These are phyloP conservation scores for Purshia tridentata DNA, from an alignment of 306 rosid species.

Conservation along the genomic window DNA sequence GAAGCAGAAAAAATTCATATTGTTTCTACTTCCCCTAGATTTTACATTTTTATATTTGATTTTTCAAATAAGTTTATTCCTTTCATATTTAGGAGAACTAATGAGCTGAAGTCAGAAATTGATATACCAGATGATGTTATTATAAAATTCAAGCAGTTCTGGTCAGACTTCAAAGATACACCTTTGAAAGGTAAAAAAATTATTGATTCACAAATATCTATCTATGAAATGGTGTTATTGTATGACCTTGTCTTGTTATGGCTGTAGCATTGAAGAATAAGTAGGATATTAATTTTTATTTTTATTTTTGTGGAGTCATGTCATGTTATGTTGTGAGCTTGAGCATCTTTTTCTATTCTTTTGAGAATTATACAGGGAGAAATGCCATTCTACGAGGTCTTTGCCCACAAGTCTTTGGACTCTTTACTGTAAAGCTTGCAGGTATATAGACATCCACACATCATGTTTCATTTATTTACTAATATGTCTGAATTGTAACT, in stretches of 20 bases:
- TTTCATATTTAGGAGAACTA: constrained; percentile 63
- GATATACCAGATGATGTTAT: constrained; percentile 62
- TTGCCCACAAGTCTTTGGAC: constrained; percentile 94
- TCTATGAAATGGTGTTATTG: constrained; percentile 1
- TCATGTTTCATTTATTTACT: not conserved
- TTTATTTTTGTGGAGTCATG: constrained; percentile 8
- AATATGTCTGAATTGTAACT: not conserved
- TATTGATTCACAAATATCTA: constrained; percentile 11
- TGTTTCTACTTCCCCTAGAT: not conserved
- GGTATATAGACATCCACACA: constrained; percentile 44
- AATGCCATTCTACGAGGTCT: constrained; percentile 87
- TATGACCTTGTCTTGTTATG: constrained; percentile 19
- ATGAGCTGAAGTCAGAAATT: constrained; percentile 75
- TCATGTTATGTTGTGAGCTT: constrained; percentile 21
- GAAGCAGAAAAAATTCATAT: constrained; percentile 1
- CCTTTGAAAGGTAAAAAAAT: constrained; percentile 77
- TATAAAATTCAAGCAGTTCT: constrained; percentile 64
- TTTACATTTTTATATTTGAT: not conserved
- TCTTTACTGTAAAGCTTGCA: constrained; percentile 92
- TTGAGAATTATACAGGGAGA: constrained; percentile 66
- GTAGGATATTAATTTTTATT: constrained; percentile 3
- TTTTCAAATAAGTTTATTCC: constrained; percentile 4
- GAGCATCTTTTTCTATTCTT: constrained; percentile 17
- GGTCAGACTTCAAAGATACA: constrained; percentile 62
- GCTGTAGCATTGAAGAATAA: not conserved